Percentiles rank a stretch among this genome's conserved stretches.
Conservation (phyloP, 129 eudicot genomes). For the Artemisia argyi region DNA sequence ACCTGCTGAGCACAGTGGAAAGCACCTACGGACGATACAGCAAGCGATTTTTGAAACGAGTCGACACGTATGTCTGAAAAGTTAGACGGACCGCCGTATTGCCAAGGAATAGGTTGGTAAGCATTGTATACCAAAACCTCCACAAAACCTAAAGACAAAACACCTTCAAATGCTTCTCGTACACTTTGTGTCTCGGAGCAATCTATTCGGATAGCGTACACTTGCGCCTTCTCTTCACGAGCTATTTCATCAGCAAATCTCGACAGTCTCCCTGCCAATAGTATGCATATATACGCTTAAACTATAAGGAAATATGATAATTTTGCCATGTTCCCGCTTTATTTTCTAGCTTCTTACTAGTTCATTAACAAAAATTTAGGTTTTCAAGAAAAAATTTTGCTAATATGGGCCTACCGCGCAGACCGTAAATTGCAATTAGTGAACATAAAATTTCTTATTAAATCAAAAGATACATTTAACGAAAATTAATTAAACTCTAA, state of each 20-base stretch:
- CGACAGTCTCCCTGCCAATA: conserved; percentile 58
- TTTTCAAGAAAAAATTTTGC: too few species aligned
- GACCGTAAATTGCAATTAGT: too few species aligned
- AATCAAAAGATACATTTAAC: too few species aligned
- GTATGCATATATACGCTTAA: too few species aligned
- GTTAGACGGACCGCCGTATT: conserved; percentile 42
- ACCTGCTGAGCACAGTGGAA: conserved; percentile 92
- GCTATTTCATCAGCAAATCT: conserved; percentile 87
- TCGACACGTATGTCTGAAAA: conserved; percentile 63
- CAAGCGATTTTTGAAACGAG: conserved; percentile 64
- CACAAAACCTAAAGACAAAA: conserved; percentile 74
- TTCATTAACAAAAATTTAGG: too few species aligned
- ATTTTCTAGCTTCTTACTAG: too few species aligned
- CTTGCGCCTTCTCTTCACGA: conserved; percentile 77
- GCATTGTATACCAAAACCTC: conserved; percentile 90
- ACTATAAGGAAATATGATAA: too few species aligned
- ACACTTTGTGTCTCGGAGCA: conserved; percentile 75
- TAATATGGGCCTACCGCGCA: too few species aligned
- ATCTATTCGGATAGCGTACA: conserved; percentile 84
- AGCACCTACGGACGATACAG: conserved; percentile 77
- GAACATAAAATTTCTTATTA: too few species aligned
- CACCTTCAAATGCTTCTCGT: conserved; percentile 81
- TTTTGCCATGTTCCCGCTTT: too few species aligned
- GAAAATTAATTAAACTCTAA: too few species aligned
- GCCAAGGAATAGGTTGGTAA: conserved; percentile 53